Percentiles rank a stretch among this genome's conserved stretches.
Evolutionary conservation across 2,329 filamentous ascomycete species (phyloP).

Genomic region (Colletotrichum sp.): DNA sequence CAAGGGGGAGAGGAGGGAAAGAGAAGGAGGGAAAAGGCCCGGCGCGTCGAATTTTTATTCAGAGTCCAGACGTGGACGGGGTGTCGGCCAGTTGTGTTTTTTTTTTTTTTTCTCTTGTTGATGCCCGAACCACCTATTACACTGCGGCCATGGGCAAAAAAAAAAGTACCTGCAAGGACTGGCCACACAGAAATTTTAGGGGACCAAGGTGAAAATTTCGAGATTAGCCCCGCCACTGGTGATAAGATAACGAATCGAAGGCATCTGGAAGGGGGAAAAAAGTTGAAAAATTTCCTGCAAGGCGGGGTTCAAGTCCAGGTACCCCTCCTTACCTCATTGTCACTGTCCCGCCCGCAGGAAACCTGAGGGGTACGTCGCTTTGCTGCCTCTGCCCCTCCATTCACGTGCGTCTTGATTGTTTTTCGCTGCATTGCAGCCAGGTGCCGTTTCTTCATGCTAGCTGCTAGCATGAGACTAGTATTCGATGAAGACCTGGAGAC

Average conservation of each 20-base stretch:
- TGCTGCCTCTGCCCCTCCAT: slow-evolving; percentile 15
- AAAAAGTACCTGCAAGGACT: background rate
- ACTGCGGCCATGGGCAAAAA: background rate
- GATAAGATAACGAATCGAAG: slow-evolving; percentile 21
- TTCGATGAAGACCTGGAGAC: background rate
- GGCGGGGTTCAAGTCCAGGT: slow-evolving; percentile 16
- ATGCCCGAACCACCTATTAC: slow-evolving; percentile 18
- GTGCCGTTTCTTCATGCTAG: background rate
- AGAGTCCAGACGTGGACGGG: slow-evolving; percentile 1
- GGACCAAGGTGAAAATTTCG: slow-evolving; percentile 23
- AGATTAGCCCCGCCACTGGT: slow-evolving; percentile 13
- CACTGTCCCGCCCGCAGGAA: background rate
- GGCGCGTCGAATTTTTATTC: slow-evolving; percentile 16
- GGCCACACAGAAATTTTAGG: slow-evolving; percentile 18
- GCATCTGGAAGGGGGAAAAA: background rate
- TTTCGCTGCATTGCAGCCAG: background rate
- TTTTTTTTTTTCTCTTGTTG: slow-evolving; percentile 4
- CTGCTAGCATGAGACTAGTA: background rate
- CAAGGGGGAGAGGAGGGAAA: slow-evolving; percentile 7
- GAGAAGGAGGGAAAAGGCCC: slow-evolving; percentile 13
- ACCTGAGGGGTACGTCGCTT: background rate
- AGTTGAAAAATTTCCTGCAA: slow-evolving; percentile 14
- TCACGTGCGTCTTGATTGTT: slow-evolving; percentile 1
- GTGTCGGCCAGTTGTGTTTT: slow-evolving; percentile 5
- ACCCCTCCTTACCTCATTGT: slow-evolving; percentile 3